These are phyloP conservation scores for Rosa lucieae DNA, from an alignment of 306 rosid species.

Conservation along the genomic window DNA sequence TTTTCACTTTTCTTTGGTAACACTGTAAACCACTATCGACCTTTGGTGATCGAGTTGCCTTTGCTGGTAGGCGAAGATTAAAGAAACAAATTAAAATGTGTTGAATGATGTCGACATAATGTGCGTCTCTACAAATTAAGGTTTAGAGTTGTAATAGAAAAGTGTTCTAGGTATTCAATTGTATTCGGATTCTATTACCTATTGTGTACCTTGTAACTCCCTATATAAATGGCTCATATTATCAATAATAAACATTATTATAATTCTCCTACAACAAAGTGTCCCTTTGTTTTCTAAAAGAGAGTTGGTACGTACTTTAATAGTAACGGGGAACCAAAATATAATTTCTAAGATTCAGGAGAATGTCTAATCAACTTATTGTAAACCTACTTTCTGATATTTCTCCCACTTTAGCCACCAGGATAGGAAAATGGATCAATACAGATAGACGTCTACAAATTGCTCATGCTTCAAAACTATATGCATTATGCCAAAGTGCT, in stretches of 20 bases:
- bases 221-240: too few relatives aligned
- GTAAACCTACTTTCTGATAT: neutral
- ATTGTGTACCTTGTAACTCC: too few relatives aligned
- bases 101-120: too few relatives aligned
- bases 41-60: neutral
- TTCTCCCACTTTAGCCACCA: neutral
- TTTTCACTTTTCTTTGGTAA: neutral
- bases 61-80: constrained; percentile 9
- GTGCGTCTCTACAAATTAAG: too few relatives aligned
- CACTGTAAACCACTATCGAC: neutral
- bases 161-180: too few relatives aligned
- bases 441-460: neutral
- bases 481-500: neutral
- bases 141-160: too few relatives aligned
- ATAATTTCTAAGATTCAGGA: constrained; percentile 36
- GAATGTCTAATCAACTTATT: constrained; percentile 12
- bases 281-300: neutral
- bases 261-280: neutral
- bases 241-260: too few relatives aligned
- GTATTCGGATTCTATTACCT: too few relatives aligned
- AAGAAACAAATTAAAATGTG: neutral
- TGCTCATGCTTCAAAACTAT: neutral
- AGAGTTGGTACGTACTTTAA: constrained; percentile 2
- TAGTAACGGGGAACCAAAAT: constrained; percentile 21
- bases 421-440: neutral